Evolutionary conservation across 352 stramenopile species (phyloP), one percentile per base, ranked within the genome.

Genomic region (Phytophthora fragariae): DNA sequence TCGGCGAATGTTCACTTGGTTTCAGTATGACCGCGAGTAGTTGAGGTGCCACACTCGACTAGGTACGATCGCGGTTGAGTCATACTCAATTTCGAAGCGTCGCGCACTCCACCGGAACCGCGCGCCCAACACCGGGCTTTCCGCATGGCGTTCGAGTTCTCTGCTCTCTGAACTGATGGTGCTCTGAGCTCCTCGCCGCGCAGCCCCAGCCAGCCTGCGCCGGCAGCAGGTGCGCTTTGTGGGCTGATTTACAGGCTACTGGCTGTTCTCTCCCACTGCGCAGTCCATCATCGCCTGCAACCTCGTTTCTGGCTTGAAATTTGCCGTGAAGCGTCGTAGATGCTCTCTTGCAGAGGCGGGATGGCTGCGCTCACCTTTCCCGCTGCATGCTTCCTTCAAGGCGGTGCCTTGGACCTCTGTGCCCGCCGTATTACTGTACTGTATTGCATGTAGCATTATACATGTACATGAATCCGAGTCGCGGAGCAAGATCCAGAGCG

Each of bases 251-350:
- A 62, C 46, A 39, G 24, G 19, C 19, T 37, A 27, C 35, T 69
- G 64, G 41, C 53, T 69, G 58, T 65, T 76, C 70, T 76, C 70
- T 76, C 53, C 70, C 70, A 63, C 61, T 24, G 1, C 41, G 11
- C 11, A 46, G 53, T 39, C 33, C 58, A 61, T 72, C 44, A 57
- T 31, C 67, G 46, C 27, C 57, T 54, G 50, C 49, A 53, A 44
- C 46, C 56, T 75, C 57, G 64, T 64, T 72, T 68, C 54, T 69
- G 65, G 64, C 58, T 73, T 24, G 70, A 72, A 62, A 39, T 33
- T 35, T 35, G 15, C 57, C 59, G 57, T 72, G 63, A 76, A 76
- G 46, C 64, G 64, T 57, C 70, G 63, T 63, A 50, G 50, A 57
- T 68, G 59, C 49, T 27, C 60, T 54, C 44, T 21, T 44, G 44